These are phyloP conservation scores for Adiantum capillusveneris DNA, from an alignment of 75 land plant species.

Conservation along the genomic window DNA sequence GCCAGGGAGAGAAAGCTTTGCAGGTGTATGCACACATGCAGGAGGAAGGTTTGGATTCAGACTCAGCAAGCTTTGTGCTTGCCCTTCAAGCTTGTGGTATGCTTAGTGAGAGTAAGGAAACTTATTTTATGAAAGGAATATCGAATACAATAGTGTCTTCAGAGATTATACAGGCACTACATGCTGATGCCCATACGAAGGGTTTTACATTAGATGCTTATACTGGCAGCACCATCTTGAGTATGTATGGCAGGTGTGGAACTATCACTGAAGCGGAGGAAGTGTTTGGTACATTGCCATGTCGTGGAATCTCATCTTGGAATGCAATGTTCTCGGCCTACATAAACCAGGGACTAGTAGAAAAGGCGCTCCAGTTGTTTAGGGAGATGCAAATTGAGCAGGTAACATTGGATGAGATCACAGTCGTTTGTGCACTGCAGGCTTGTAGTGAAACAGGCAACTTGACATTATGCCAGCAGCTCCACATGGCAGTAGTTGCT, in stretches of 20 bases:
- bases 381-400: constrained; percentile 16
- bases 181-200: constrained; percentile 14
- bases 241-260: constrained; percentile 12
- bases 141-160: not conserved
- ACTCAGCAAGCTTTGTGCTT: constrained; percentile 4
- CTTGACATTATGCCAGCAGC: constrained; percentile 5
- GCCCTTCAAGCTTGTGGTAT: constrained; percentile 11
- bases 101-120: not conserved
- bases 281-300: not conserved
- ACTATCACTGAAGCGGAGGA: constrained; percentile 6
- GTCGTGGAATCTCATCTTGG: constrained; percentile 4
- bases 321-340: constrained; percentile 17
- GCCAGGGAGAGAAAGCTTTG: constrained; percentile 5
- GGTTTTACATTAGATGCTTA: constrained; percentile 13
- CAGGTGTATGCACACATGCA: constrained; percentile 10
- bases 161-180: constrained; percentile 15
- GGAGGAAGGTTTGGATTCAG: not conserved
- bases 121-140: not conserved
- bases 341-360: constrained; percentile 3
- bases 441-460: constrained; percentile 14
- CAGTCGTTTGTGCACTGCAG: constrained; percentile 11
- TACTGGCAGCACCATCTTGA: constrained; percentile 1
- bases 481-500: not conserved
- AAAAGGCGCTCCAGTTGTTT: constrained; percentile 17
- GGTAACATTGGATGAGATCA: constrained; percentile 16